Conservation (phyloP, 768 basidiomycete species). For the Pulveroboletus sp. region DNA sequence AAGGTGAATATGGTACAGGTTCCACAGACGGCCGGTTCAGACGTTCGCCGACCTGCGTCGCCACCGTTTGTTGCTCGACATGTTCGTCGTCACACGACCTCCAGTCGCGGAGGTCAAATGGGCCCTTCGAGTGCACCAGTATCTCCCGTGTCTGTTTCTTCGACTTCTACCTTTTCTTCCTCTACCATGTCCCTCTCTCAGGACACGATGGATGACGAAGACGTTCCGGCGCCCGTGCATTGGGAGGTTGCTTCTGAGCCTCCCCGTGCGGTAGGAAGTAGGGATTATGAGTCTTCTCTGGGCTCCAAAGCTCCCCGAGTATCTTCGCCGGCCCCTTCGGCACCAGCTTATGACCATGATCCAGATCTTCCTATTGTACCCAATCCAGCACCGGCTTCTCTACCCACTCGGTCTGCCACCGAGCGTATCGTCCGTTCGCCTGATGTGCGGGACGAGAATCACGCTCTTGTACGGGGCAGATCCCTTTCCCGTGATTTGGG, state of each 20-base stretch:
- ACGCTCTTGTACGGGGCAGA: conserved; percentile 26
- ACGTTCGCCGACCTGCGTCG: conserved; percentile 26
- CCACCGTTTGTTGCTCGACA: conserved; percentile 32
- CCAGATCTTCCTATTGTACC: conserved; percentile 24
- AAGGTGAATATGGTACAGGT: conserved; percentile 25
- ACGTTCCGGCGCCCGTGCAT: conserved; percentile 12
- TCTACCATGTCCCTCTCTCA: conserved; percentile 19
- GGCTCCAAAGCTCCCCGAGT: conserved; percentile 21
- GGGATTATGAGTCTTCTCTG: conserved; percentile 10
- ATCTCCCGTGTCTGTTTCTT: conserved; percentile 27
- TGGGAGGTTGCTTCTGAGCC: conserved; percentile 23
- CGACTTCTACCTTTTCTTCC: conserved; percentile 24
- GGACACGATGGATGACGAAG: conserved; percentile 16
- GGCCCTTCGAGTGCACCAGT: conserved; percentile 30
- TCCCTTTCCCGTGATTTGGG: conserved; percentile 30
- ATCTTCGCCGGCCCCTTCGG: conserved; percentile 20
- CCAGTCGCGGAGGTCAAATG: conserved; percentile 28
- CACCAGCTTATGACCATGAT: conserved; percentile 24
- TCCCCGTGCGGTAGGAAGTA: conserved; percentile 15
- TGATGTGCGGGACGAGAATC: conserved; percentile 26
- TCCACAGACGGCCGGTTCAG: conserved; percentile 12
- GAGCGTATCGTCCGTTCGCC: conserved; percentile 30
- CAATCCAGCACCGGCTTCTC: conserved; percentile 9
- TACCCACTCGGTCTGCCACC: conserved; percentile 30
- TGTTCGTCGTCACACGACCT: conserved; percentile 32